Evolutionary conservation across 2,329 filamentous ascomycete genomes (phyloP).

Genomic region (Lasiodiplodia citricola): DNA sequence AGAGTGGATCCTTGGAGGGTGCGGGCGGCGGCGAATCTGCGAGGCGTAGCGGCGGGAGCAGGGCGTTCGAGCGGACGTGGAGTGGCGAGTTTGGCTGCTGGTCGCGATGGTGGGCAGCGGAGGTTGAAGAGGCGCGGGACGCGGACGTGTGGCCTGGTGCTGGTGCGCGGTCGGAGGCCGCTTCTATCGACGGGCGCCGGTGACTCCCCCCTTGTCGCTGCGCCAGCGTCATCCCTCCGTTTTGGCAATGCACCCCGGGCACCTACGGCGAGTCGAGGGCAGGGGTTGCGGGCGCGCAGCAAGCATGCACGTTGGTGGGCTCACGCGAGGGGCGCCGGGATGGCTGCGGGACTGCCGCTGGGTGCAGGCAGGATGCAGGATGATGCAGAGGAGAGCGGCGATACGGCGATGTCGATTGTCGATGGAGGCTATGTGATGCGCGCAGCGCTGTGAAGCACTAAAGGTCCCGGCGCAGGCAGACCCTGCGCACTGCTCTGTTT

Average conservation of each 20-base stretch:
- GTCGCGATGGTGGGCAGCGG: background rate
- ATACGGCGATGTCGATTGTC: background rate
- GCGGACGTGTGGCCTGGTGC: slow-evolving; percentile 1
- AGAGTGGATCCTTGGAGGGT: background rate
- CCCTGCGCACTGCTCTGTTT: slow-evolving; percentile 9
- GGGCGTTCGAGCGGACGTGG: background rate
- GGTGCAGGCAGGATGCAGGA: background rate
- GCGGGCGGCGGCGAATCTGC: background rate
- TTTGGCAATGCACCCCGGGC: slow-evolving; percentile 3
- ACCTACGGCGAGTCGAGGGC: slow-evolving; percentile 4
- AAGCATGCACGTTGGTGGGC: slow-evolving; percentile 9
- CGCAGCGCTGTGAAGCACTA: background rate
- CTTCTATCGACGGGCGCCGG: slow-evolving; percentile 15
- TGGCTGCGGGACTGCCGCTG: slow-evolving; percentile 13
- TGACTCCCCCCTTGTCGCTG: slow-evolving; percentile 10
- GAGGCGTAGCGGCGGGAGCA: slow-evolving; percentile 11
- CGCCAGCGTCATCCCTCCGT: slow-evolving; percentile 12
- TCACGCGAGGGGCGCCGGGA: slow-evolving; percentile 17
- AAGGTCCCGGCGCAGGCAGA: background rate
- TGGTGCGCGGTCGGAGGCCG: slow-evolving; percentile 13
- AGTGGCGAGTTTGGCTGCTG: slow-evolving; percentile 8
- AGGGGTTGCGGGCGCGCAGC: slow-evolving; percentile 10
- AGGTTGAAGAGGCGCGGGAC: background rate
- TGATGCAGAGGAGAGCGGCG: background rate
- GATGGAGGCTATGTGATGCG: slow-evolving; percentile 4